Conservation (phyloP, 352 stramenopile genomes). For the Pythium sp. region DNA sequence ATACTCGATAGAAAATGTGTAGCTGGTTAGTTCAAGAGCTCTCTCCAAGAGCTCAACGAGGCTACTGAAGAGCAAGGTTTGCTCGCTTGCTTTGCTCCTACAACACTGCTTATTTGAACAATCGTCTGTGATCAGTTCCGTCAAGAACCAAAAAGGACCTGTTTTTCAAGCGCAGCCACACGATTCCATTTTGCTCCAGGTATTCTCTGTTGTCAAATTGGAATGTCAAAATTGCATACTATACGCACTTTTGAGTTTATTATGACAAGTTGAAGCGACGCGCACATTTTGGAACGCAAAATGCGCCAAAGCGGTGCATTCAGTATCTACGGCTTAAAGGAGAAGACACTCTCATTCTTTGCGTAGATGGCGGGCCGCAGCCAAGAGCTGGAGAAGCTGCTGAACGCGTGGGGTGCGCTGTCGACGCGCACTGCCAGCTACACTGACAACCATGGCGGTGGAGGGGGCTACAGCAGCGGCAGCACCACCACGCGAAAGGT, state of each 20-base stretch:
- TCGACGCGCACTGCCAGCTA: background rate
- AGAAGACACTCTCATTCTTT: background rate
- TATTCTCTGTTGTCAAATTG: no score
- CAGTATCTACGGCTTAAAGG: background rate
- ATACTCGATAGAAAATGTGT: background rate
- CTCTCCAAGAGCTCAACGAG: background rate
- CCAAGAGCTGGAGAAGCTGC: conserved; percentile 59
- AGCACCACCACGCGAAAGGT: background rate
- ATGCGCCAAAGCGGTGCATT: background rate
- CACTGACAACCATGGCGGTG: background rate
- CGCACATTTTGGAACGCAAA: background rate
- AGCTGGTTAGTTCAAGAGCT: background rate
- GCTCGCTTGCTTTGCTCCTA: background rate
- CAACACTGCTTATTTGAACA: no score
- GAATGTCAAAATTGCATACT: no score
- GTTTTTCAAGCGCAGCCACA: no score
- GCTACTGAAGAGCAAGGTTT: background rate
- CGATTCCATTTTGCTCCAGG: no score
- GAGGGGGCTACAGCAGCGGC: background rate
- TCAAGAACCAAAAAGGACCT: no score
- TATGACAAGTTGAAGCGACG: background rate
- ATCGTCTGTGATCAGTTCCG: no score
- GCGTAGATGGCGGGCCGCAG: conserved; percentile 24
- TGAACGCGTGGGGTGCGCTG: conserved; percentile 28
- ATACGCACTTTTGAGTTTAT: background rate